Conservation (phyloP, 2,329 filamentous ascomycete genomes). For the Alternaria dauci region DNA sequence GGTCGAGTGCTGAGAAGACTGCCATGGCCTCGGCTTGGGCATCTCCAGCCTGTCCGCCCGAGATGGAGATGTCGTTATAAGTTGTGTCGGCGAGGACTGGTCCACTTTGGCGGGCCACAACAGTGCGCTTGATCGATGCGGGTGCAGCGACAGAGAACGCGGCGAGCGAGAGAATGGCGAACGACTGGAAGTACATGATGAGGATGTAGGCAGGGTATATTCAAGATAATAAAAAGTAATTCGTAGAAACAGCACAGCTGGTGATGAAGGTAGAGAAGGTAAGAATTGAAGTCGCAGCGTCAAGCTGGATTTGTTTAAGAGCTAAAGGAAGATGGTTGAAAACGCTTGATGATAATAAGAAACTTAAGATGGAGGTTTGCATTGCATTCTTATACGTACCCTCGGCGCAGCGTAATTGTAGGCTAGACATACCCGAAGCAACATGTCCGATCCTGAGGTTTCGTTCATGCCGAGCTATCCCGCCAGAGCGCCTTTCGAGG, state of each 20-base stretch:
- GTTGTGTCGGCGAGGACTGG: constrained; percentile 41
- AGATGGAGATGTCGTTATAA: constrained; percentile 58
- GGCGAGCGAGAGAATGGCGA: constrained; percentile 38
- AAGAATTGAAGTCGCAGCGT: constrained; percentile 35
- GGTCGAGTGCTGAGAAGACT: constrained; percentile 63
- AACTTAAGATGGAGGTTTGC: constrained; percentile 24
- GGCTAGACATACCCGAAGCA: constrained; percentile 3
- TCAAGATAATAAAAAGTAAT: constrained; percentile 4
- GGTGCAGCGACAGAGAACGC: constrained; percentile 40
- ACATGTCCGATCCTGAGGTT: constrained; percentile 15
- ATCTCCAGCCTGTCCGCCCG: constrained; percentile 61
- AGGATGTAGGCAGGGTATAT: neutral
- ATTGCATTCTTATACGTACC: constrained; percentile 20
- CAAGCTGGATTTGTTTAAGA: constrained; percentile 34
- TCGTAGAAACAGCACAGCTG: constrained; percentile 39
- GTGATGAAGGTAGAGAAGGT: constrained; percentile 17
- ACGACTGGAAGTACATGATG: constrained; percentile 43
- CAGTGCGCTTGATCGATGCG: constrained; percentile 24
- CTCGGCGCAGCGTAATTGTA: neutral
- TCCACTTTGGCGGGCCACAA: constrained; percentile 32
- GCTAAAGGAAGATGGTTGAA: constrained; percentile 18
- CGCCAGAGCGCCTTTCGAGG: constrained; percentile 15
- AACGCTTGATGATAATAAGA: constrained; percentile 30
- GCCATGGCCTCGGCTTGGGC: constrained; percentile 63
- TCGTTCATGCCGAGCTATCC: constrained; percentile 17